Evolutionary conservation across 2,329 filamentous ascomycete genomes (phyloP), one percentile per base, ranked within the genome.

Genomic region (Ceratocystiopsis brevicomis): DNA sequence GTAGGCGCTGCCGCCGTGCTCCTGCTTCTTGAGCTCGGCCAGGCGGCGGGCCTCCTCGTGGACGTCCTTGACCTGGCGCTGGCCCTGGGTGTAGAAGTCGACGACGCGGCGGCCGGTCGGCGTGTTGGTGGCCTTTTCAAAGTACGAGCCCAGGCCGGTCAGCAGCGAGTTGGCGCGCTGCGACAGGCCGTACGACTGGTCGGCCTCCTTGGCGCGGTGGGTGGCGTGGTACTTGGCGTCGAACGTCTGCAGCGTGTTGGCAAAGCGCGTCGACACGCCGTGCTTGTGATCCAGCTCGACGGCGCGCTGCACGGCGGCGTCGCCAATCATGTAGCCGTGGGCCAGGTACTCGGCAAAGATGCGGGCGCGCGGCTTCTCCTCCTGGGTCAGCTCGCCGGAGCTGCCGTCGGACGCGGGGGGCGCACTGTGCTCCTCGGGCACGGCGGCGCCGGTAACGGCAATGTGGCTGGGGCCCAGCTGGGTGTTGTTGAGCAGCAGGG

Each of bases 321-420:
- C 74, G 30, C 73, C 86, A 50, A 96, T 69, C 36, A 78, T 73
- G 65, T 98, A 98, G 53, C 90, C 90, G 55, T 95, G 85, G 12
- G 90, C 87, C 33, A 98, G 80, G 62, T 96, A 95, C 66, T 98
- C 90, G 51, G 90, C 90, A 41, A 95, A 63, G 60, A 98, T 94
- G 54, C 90, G 84, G 37, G 82, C 76, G 54, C 87, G 81, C 15
- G 90, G 90, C 72, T 98, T 98, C 68, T 96, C 86, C 63, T 98
- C 90, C 59, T 98, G 90, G 14, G 79, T 76, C 54, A 96, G 78
- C 53, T 86, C 75, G 53, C 85, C 69, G 42, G 63, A 64, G 57
- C 74, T 68, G 47, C 67, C 68, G 47, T 78, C 72, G 45, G 63
- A 62, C 69, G 46, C 68, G n/a, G 42, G 38, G 9, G 25, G 15